phyloP scores from a whole-genome alignment of 1,284 basidiomycete species.

The Pholiota adiposa region DNA sequence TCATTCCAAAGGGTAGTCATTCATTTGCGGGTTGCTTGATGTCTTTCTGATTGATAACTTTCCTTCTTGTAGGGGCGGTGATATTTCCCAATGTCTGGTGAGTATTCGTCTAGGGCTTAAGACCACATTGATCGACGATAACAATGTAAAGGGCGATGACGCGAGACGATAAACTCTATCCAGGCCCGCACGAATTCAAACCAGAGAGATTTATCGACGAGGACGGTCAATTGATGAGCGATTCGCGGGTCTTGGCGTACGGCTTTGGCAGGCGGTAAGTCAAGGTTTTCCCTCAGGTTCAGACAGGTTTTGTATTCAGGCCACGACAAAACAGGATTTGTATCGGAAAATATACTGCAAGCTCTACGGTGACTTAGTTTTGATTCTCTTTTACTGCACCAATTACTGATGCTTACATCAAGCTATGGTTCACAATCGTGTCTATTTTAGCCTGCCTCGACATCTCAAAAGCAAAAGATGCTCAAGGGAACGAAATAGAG shows the following conservation, averaged over 20 bases:
- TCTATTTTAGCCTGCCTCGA: slow-evolving; percentile 40
- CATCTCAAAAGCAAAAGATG: slow-evolving; percentile 35
- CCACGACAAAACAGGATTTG: background rate
- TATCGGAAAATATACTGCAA: background rate
- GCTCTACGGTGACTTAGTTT: background rate
- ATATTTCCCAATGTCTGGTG: background rate
- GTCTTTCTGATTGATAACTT: background rate
- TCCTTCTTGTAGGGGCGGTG: background rate
- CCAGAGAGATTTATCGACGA: background rate
- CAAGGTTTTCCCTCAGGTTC: background rate
- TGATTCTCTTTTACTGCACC: background rate
- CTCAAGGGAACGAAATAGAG: slow-evolving; percentile 30
- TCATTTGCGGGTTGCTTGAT: background rate
- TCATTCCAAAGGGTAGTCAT: slow-evolving; percentile 23
- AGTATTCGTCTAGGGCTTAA: background rate
- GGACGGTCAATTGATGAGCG: background rate
- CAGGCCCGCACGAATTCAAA: background rate
- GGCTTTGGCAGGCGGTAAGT: background rate
- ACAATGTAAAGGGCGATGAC: background rate
- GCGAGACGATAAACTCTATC: background rate
- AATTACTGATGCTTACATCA: background rate
- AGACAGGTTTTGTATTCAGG: background rate
- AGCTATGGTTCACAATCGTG: slow-evolving; percentile 39
- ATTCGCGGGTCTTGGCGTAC: background rate
- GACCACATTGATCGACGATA: background rate